Base-by-base conservation (phyloP, 225 moss, liverwort and hornwort genomes). In the Marchantia polymorpha region DNA sequence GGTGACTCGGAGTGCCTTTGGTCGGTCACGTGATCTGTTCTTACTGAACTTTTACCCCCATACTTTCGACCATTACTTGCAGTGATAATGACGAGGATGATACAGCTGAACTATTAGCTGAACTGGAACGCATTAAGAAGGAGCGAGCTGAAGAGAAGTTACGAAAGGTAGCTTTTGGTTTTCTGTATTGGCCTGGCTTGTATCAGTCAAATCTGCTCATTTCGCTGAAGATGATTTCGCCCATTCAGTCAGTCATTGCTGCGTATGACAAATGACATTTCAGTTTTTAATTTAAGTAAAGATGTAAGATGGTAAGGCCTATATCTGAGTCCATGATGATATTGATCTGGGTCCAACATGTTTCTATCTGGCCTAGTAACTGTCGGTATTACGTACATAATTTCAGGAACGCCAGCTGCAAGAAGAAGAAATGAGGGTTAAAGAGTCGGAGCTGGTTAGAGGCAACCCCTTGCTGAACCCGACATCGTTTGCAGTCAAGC, bases 61-160 rank as follows among this genome's bases (percentile, higher is more conserved):
- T n/a, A n/a, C 16, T 39, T 30, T 55, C 59, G 59, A 20, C 58
- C 31, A 31, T 60, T 39, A 10, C 58, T 27, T 78, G 83, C 79
- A 86, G 86, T 74, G 88, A 88, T 75, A 91, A 93, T 59, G 94
- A 94, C 22, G 92, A 94, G 59, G 97, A 94, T 84, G 97, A 94
- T 59, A 93, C 97, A 12, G 95, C 91, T 72, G 95, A 92, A 86
- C 87, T 94, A 78, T 81, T 95, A 63, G 95, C 97, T 61, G 97
- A 95, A 87, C 83, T 99, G 10, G 97, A 99, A 81, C 92, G 93
- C 22, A 94, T 99, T n/a, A 99, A 99, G 81, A 99, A 95, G 83
- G 97, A 95, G 80, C 88, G 91, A 83, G 91, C 91, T 16, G 94
- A 93, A 81, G 94, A 94, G 74, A 94, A 92, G 82, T 17, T 90